Base-by-base conservation (phyloP, 2,329 filamentous ascomycete species). In the Penicillium brevicompactum region DNA sequence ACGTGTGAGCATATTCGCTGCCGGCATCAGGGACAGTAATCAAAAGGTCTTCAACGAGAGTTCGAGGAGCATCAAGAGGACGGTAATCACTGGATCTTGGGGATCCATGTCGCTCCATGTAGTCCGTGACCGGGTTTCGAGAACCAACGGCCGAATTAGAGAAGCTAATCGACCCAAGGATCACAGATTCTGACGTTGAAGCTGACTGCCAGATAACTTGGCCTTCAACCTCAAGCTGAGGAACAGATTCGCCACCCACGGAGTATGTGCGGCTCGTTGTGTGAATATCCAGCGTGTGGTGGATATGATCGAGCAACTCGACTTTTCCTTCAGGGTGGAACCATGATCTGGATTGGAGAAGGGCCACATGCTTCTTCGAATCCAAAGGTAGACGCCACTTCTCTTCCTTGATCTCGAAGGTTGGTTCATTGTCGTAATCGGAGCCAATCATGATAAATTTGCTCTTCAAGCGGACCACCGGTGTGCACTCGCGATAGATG, bases 1-100 rank as follows among this genome's bases (percentile, higher is more conserved):
- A 97, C 11, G 97, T 92, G 64, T 91, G 89, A 57, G 93, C 92
- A 70, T 97, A 97, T 22, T 89, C 93, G 80, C 96, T 92, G 76
- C 97, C 97, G 55, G 91, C 95, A 18, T 91, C 87, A 51, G 93
- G 93, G 7, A 93, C 92, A 70, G 91, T 45, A 13, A 45, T n/a
- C 13, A 37, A 5, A 37, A 37, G 30, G 11, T 51, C 14, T 32
- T 34, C n/a, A 3, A 43, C 34, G 18, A 44, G 49, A 51, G 30
- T 13, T 30, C 41, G 40, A 45, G 49, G 91, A 41, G 97, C 82
- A 60, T 88, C 86, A 56, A 97, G 83, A 53, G 90, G 89, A 1
- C 30, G 86, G 11, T 45, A 13, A 5, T 45, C 24, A 6, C 14
- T n/a, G 13, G 42, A 27, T 13, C 6, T 45, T 4, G 6, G 16